These are phyloP conservation scores for Psilocybe sp. DNA, from an alignment of 768 basidiomycete species.

Conservation along the genomic window DNA sequence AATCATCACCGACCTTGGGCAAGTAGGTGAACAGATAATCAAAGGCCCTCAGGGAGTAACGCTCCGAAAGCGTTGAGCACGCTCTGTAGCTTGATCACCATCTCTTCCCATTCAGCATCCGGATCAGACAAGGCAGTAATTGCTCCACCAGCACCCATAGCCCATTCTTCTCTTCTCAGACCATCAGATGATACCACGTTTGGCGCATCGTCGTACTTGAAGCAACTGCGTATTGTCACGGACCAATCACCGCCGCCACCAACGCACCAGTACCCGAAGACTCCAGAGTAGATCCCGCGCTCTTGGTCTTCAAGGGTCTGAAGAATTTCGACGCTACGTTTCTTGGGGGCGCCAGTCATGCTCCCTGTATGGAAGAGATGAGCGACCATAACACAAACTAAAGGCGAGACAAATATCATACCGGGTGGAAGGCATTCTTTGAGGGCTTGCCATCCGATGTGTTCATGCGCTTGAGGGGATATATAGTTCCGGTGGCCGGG, in stretches of 20 bases:
- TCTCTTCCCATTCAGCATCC: constrained; percentile 92
- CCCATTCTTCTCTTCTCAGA: constrained; percentile 53
- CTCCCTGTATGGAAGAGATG: constrained; percentile 53
- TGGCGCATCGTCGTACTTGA: constrained; percentile 55
- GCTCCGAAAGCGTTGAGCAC: constrained; percentile 64
- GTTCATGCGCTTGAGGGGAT: constrained; percentile 34
- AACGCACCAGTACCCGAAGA: constrained; percentile 90
- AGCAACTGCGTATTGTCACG: constrained; percentile 91
- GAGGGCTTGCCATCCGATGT: constrained; percentile 78
- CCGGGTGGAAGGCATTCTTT: constrained; percentile 84
- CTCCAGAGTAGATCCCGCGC: constrained; percentile 86
- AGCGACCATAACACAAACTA: background rate
- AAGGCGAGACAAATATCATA: constrained; percentile 24
- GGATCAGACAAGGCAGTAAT: constrained; percentile 91
- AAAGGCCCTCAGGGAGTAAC: constrained; percentile 4
- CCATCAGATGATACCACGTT: constrained; percentile 8
- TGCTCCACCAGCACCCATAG: constrained; percentile 90
- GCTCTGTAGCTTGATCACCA: constrained; percentile 81
- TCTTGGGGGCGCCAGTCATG: constrained; percentile 98
- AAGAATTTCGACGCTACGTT: constrained; percentile 88
- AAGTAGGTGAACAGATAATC: background rate
- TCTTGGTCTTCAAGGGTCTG: constrained; percentile 71
- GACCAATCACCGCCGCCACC: constrained; percentile 91
- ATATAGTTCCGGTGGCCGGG: constrained; percentile 27
- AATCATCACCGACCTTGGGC: background rate